These are phyloP conservation scores for Naegleria lovaniensis DNA, from an alignment of 208 protist genomes.

Conservation along the genomic window DNA sequence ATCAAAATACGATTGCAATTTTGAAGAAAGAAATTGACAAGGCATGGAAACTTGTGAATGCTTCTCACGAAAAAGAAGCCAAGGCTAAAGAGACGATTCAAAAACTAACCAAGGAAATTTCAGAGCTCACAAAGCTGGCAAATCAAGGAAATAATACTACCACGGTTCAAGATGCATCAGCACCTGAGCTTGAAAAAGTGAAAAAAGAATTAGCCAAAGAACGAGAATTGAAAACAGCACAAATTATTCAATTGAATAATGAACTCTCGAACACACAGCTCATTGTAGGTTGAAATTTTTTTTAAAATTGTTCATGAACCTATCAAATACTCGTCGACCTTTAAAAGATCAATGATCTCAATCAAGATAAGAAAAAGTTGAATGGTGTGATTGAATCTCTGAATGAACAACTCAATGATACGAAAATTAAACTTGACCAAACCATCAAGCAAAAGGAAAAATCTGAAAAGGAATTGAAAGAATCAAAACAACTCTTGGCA, in stretches of 20 bases:
- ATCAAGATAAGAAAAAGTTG: constrained; percentile 41
- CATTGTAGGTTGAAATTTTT: constrained; percentile 54
- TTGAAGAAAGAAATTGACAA: constrained; percentile 90
- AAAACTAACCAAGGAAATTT: constrained; percentile 84
- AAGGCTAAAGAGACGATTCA: constrained; percentile 85
- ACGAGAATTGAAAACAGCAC: constrained; percentile 56
- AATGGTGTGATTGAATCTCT: constrained; percentile 28
- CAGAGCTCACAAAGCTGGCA: constrained; percentile 79
- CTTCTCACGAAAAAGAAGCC: constrained; percentile 88
- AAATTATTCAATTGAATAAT: constrained; percentile 53
- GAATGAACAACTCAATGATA: constrained; percentile 28
- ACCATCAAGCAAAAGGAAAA: constrained; percentile 61
- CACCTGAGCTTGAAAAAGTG: constrained; percentile 80
- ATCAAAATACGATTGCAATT: constrained; percentile 82
- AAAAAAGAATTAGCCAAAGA: constrained; percentile 86
- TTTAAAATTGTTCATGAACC: no score
- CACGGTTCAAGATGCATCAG: constrained; percentile 83
- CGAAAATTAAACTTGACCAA: constrained; percentile 50
- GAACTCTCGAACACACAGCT: constrained; percentile 60
- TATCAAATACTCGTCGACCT: constrained; percentile 37
- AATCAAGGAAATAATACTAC: constrained; percentile 81
- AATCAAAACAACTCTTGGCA: constrained; percentile 63
- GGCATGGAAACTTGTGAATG: constrained; percentile 94
- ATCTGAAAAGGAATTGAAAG: constrained; percentile 78
- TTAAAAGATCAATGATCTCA: constrained; percentile 39